Conservation (phyloP, 345 rosid genomes). For the Chamaenerion angustifolium region DNA sequence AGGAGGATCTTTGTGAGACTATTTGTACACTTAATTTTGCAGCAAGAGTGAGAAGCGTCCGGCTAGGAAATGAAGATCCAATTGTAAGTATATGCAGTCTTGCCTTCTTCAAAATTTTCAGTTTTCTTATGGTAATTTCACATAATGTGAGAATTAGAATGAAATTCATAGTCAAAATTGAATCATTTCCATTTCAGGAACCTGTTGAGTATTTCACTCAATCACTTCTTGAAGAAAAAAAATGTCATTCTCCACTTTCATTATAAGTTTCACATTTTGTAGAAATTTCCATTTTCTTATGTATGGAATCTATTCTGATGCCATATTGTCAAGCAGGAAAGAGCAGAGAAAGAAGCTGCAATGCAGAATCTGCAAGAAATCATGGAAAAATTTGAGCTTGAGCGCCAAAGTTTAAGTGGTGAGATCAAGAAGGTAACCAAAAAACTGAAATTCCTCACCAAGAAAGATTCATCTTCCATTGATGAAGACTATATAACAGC, state of each 20-base stretch:
- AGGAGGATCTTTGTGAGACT: constrained; percentile 76
- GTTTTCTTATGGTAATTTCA: no score
- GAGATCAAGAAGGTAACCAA: constrained; percentile 26
- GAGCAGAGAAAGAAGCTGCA: constrained; percentile 26
- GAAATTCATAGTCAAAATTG: no score
- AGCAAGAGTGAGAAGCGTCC: constrained; percentile 48
- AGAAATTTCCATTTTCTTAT: no score
- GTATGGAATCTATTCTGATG: no score
- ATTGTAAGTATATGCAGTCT: constrained; percentile 22
- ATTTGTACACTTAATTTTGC: constrained; percentile 68
- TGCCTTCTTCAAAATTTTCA: no score
- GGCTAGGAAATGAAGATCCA: constrained; percentile 40
- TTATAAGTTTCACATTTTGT: neutral
- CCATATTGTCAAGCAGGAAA: constrained; percentile 27
- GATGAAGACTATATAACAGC: constrained; percentile 10
- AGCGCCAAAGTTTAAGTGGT: constrained; percentile 22
- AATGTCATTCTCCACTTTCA: no score
- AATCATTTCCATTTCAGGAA: no score
- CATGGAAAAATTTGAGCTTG: constrained; percentile 38
- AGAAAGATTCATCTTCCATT: constrained; percentile 18
- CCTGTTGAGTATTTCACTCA: no score
- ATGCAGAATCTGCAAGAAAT: constrained; percentile 35
- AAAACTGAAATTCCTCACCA: constrained; percentile 29
- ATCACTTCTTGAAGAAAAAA: no score
- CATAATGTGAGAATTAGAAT: no score